These are phyloP conservation scores for Colletotrichum limetticola DNA, from an alignment of 2,329 filamentous ascomycete genomes.

Conservation along the genomic window DNA sequence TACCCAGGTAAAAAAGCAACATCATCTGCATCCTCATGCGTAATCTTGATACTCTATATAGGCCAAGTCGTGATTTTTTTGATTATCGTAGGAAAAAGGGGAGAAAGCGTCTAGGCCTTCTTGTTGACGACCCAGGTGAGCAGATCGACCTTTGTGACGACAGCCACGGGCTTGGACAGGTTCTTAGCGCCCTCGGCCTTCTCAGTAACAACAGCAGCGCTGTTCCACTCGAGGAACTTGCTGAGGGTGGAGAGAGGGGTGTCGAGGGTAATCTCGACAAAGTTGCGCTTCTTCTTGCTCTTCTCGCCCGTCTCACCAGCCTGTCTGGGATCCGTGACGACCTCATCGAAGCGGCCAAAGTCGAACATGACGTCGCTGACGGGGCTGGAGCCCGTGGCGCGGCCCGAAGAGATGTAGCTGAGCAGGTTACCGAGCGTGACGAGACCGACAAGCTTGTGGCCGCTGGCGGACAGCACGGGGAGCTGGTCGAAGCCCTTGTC, in stretches of 20 bases:
- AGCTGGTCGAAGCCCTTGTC: slow-evolving; percentile 99
- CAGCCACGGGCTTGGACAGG: slow-evolving; percentile 81
- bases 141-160: slow-evolving; percentile 97
- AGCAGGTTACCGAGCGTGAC: slow-evolving; percentile 96
- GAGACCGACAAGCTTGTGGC: slow-evolving; percentile 83
- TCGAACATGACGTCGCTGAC: slow-evolving; percentile 97
- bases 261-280: slow-evolving; percentile 93
- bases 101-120: slow-evolving; percentile 40
- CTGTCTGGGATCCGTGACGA: slow-evolving; percentile 87
- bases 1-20: slow-evolving; percentile 11
- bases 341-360: slow-evolving; percentile 87
- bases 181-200: slow-evolving; percentile 65
- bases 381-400: slow-evolving; percentile 77
- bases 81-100: not conserved
- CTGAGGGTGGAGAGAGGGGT: slow-evolving; percentile 86
- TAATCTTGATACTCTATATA: slow-evolving; percentile 23
- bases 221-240: slow-evolving; percentile 98
- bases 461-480: slow-evolving; percentile 80
- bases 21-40: not conserved
- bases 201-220: slow-evolving; percentile 93
- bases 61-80: slow-evolving; percentile 36
- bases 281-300: slow-evolving; percentile 70
- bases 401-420: slow-evolving; percentile 86
- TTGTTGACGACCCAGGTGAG: slow-evolving; percentile 89
- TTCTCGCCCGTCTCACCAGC: slow-evolving; percentile 55